Conservation (phyloP, 2,329 filamentous ascomycete genomes). For the Lasiodiplodia sp. region DNA sequence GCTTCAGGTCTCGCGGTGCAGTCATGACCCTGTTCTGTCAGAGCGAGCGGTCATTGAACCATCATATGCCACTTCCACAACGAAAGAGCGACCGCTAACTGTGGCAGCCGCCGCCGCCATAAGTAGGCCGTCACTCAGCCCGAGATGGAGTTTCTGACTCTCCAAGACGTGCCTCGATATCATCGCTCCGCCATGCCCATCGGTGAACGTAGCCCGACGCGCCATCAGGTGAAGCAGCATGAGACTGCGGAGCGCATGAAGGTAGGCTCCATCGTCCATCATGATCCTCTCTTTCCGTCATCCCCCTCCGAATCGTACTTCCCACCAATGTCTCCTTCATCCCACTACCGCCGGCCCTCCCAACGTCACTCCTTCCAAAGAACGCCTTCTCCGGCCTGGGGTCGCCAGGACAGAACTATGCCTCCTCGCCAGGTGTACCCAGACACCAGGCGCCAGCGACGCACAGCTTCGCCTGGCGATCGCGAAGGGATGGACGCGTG, state of each 20-base stretch:
- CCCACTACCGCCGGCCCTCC: background rate
- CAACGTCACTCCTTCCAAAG: background rate
- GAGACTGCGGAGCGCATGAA: slow-evolving; percentile 18
- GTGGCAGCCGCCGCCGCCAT: background rate
- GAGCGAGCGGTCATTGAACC: background rate
- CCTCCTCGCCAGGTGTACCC: too few species aligned
- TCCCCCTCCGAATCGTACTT: background rate
- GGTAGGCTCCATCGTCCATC: background rate
- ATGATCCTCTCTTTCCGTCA: background rate
- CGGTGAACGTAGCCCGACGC: background rate
- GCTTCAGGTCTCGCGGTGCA: too few species aligned
- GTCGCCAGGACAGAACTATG: background rate
- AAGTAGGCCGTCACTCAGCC: background rate
- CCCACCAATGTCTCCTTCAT: background rate
- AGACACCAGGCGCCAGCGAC: background rate
- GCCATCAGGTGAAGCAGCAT: background rate
- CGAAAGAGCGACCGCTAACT: background rate
- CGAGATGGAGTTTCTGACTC: slow-evolving; percentile 47
- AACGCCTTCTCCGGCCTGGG: background rate
- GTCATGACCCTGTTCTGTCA: background rate
- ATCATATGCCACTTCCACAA: background rate
- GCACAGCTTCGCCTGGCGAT: background rate
- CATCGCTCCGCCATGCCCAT: slow-evolving; percentile 13
- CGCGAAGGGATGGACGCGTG: too few species aligned
- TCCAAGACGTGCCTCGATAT: slow-evolving; percentile 44